Conservation (phyloP, 2,329 filamentous ascomycete species). For the Fusarium sp. region DNA sequence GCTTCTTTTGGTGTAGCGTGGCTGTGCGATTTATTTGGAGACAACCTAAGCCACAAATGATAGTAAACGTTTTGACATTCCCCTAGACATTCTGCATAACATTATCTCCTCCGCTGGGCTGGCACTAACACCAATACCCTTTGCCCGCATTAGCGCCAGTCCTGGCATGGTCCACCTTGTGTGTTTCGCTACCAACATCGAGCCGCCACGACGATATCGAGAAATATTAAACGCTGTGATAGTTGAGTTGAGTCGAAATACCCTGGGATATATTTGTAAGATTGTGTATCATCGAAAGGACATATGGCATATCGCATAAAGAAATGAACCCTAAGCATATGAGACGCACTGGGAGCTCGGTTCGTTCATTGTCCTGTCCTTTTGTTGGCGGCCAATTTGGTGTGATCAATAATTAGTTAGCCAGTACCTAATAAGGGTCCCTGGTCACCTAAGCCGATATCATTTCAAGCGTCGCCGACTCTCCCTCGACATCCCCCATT, state of each 20-base stretch:
- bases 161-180: conserved; percentile 19
- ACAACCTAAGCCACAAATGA: conserved; percentile 19
- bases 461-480: conserved; percentile 35
- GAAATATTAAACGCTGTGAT: conserved; percentile 20
- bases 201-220: conserved; percentile 34
- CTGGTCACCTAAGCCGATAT: conserved; percentile 37
- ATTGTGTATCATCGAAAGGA: background rate
- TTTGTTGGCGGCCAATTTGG: conserved; percentile 33
- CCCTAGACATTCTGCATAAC: background rate
- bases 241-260: conserved; percentile 14
- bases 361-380: conserved; percentile 13
- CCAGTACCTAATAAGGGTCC: conserved; percentile 37
- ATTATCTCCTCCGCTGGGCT: conserved; percentile 1
- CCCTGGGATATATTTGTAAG: conserved; percentile 2
- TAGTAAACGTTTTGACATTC: background rate
- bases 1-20: conserved; percentile 18
- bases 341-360: conserved; percentile 9
- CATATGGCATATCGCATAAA: background rate
- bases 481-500: conserved; percentile 36
- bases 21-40: conserved; percentile 7
- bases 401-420: conserved; percentile 31
- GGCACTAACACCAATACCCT: background rate
- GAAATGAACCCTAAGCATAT: background rate
- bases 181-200: conserved; percentile 33
- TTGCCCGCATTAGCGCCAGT: conserved; percentile 25